Base-by-base conservation (phyloP, 805 yeast species). In the Vanderwaltozyma verrucispora region DNA sequence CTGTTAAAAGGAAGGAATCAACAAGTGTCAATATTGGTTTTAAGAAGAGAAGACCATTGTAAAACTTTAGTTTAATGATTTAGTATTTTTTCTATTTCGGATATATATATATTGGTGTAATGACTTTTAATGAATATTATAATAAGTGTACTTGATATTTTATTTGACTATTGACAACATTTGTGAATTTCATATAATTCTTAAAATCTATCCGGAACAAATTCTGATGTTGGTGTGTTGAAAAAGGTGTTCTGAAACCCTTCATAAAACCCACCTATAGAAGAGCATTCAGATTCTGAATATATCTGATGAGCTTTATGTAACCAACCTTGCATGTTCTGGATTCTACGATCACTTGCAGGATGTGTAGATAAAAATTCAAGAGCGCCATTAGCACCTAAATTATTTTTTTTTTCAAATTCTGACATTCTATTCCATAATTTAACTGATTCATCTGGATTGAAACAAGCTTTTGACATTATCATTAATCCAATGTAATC, bases 301-400 rank as follows among this genome's bases (percentile, higher is more conserved):
- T 50, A 56, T 2, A 58, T 14, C 14, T 46, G 44, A 26, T 37
- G 45, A 2, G 71, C 71, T 31, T 69, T 70, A 0, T 80, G 79
- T 59, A 78, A 54, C 89, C 95, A 84, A 32, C 65, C 54, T 15
- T 59, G 48, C 62, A 92, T 80, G 43, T 82, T 80, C 21, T 67
- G 62, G 20, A 83, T 77, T 54, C 98, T 72, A 39, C 71, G 72
- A n/a, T 62, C 63, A 15, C 86, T 80, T 14, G 86, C 78, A 1
- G 99, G 99, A 62, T 92, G 98, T 0, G 97, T 86, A 14, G 87
- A 75, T 38, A 89, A 51, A 59, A 86, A 67, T 60, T 86, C 87
- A 13, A 77, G 72, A 12, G 33, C 13, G 6, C 23, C 30, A 12
- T 64, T 47, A 1, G 45, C 42, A 38, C 47, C 47, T 7, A 39